phyloP scores from a whole-genome alignment of 768 basidiomycete genomes.

The Leucocoprinus sp. region DNA sequence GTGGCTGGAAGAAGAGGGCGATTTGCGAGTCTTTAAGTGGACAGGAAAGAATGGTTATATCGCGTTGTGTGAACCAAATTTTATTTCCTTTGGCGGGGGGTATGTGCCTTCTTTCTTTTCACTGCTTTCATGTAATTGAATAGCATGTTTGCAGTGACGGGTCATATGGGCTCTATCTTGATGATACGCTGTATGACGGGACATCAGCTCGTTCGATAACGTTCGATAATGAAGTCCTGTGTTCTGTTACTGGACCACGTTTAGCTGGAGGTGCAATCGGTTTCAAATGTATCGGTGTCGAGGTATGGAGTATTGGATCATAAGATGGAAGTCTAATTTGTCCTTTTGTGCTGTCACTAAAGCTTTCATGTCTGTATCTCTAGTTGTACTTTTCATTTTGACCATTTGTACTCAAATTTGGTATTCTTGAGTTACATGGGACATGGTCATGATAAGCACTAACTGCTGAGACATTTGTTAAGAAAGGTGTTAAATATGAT shows the following conservation, averaged over 20 bases:
- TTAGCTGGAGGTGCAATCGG: conserved; percentile 37
- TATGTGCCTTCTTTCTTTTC: conserved; percentile 28
- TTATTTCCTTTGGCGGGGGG: conserved; percentile 91
- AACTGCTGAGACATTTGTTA: no score
- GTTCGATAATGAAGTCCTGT: conserved; percentile 81
- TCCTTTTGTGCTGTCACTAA: not conserved
- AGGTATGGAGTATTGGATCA: conserved; percentile 79
- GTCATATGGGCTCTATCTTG: conserved; percentile 82
- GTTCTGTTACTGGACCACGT: conserved; percentile 35
- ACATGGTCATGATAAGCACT: no score
- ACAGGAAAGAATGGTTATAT: conserved; percentile 90
- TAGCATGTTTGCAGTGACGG: conserved; percentile 49
- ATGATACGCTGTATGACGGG: conserved; percentile 72
- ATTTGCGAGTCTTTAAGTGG: conserved; percentile 64
- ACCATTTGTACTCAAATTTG: no score
- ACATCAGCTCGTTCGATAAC: conserved; percentile 81
- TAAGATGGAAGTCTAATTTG: conserved; percentile 1
- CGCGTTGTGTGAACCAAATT: conserved; percentile 72
- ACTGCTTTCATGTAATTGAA: not conserved
- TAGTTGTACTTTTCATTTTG: no score
- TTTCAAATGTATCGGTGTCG: conserved; percentile 91
- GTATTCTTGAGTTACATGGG: no score
- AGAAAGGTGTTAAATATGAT: no score
- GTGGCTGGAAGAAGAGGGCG: conserved; percentile 30
- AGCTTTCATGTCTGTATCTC: not conserved